phyloP scores from a whole-genome alignment of 129 eudicot species.

The Rutidosis leptorrhynchoides region DNA sequence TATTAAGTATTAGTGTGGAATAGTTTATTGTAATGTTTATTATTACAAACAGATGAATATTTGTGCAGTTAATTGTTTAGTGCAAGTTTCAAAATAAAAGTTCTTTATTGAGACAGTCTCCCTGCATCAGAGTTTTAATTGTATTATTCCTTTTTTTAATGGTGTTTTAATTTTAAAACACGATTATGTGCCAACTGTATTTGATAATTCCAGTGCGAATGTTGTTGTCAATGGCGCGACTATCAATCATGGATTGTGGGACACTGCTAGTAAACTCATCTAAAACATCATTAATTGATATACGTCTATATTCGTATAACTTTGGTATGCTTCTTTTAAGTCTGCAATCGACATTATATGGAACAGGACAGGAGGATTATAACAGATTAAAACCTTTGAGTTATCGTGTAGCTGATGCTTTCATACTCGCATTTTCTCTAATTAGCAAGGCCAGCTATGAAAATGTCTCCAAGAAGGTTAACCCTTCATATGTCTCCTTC shows the following conservation, averaged over 20 bases:
- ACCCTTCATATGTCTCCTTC: background rate
- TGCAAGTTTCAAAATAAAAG: no score
- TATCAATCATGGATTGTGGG: conserved; percentile 52
- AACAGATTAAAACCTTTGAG: conserved; percentile 53
- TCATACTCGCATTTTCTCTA: conserved; percentile 52
- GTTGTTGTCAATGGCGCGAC: conserved; percentile 53
- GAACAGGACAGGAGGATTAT: no score
- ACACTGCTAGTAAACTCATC: conserved; percentile 47
- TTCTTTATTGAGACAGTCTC: background rate
- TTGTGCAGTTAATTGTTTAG: background rate
- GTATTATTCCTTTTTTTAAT: background rate
- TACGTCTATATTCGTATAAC: background rate
- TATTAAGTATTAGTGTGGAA: no score
- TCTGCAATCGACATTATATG: conserved; percentile 1
- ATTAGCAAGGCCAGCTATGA: conserved; percentile 57
- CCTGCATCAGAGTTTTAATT: background rate
- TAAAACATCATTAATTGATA: background rate
- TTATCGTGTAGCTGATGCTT: conserved; percentile 56
- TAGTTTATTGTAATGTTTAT: no score
- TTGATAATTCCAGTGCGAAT: conserved; percentile 53
- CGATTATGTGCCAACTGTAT: conserved; percentile 58
- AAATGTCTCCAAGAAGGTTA: conserved; percentile 49
- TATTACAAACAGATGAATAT: no score
- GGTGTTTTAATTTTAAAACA: conserved; percentile 30
- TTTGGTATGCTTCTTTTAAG: conserved; percentile 1